These are phyloP conservation scores for Sextonia rubra DNA, from an alignment of 164 flowering plant genomes.

Conservation along the genomic window DNA sequence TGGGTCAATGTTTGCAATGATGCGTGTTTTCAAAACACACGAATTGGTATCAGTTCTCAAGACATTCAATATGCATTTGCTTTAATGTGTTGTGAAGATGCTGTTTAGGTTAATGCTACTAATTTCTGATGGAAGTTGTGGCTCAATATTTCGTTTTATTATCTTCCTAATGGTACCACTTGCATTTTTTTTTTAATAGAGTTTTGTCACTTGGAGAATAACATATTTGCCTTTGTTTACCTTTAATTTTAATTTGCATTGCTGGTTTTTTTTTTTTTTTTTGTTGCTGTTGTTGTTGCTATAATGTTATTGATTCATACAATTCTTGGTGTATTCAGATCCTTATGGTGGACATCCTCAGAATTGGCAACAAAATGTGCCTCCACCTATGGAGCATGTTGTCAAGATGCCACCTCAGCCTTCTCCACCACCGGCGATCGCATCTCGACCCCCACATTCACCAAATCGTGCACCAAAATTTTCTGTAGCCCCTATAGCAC, in stretches of 20 bases:
- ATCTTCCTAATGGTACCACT: background rate
- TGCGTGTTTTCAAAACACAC: too few relatives aligned
- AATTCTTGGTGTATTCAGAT: slow-evolving; percentile 19
- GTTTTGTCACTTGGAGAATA: too few relatives aligned
- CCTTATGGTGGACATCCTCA: slow-evolving; percentile 42
- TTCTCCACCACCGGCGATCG: slow-evolving; percentile 45
- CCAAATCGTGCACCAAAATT: slow-evolving; percentile 13
- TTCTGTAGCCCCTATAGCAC: slow-evolving; percentile 39
- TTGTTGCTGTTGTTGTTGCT: too few relatives aligned
- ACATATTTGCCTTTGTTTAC: too few relatives aligned
- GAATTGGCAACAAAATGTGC: slow-evolving; percentile 57
- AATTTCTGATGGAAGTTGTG: too few relatives aligned
- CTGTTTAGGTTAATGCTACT: too few relatives aligned
- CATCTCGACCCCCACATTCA: slow-evolving; percentile 40
- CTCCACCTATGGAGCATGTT: slow-evolving; percentile 45
- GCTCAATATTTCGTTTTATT: background rate
- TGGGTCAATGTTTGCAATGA: too few relatives aligned
- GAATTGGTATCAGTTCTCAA: too few relatives aligned
- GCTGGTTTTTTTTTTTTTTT: too few relatives aligned
- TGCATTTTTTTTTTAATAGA: too few relatives aligned
- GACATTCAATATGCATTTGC: too few relatives aligned
- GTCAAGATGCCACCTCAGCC: slow-evolving; percentile 38
- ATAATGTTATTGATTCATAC: background rate
- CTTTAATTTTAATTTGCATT: background rate
- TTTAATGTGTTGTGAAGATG: too few relatives aligned